Conservation (phyloP, 805 yeast species). For the Saccharomycopsis fibuligera region DNA sequence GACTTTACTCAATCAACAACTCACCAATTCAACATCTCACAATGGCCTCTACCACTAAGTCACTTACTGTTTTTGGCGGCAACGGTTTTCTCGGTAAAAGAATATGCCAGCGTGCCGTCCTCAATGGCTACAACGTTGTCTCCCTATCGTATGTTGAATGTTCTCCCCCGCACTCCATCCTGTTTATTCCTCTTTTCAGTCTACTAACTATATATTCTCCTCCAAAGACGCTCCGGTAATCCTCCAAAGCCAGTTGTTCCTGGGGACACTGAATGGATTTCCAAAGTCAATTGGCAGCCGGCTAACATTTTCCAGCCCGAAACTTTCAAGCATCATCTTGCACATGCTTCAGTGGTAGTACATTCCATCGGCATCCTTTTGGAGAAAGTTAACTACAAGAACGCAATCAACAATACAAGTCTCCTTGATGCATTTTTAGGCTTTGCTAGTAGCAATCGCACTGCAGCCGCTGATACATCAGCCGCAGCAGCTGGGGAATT, state of each 20-base stretch:
- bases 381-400: slow-evolving; percentile 65
- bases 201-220: not conserved
- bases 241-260: slow-evolving; percentile 34
- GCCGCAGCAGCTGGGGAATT: slow-evolving; percentile 40
- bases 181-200: not conserved
- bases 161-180: not conserved
- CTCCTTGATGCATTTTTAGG: not conserved
- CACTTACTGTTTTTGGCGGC: slow-evolving; percentile 65
- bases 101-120: slow-evolving; percentile 63
- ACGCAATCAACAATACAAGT: slow-evolving; percentile 26
- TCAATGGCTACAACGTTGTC: slow-evolving; percentile 57
- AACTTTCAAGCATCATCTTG: slow-evolving; percentile 43
- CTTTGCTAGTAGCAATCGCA: not conserved
- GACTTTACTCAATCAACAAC: too few relatives aligned
- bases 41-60: too few relatives aligned
- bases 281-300: slow-evolving; percentile 54
- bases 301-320: slow-evolving; percentile 66
- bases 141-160: slow-evolving; percentile 43
- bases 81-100: slow-evolving; percentile 71
- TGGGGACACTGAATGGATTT: slow-evolving; percentile 41
- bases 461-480: not conserved
- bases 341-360: slow-evolving; percentile 58
- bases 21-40: too few relatives aligned
- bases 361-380: slow-evolving; percentile 76
- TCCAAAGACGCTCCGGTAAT: slow-evolving; percentile 43